Base-by-base conservation (phyloP, 805 yeast genomes). In the Candida sithepensis region DNA sequence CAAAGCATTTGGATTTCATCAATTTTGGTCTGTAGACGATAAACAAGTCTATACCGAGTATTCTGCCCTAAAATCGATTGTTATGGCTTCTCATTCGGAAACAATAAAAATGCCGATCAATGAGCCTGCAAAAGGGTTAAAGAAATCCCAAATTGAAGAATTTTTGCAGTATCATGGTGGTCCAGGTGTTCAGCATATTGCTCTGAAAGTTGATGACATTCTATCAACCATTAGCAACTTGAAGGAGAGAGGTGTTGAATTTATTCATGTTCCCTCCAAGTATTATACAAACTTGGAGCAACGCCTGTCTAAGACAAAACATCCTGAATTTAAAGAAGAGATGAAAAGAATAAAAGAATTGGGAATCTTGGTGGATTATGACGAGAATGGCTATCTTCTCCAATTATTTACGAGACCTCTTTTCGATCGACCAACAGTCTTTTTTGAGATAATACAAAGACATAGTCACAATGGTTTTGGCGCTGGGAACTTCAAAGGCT, bases 21-120 rank as follows among this genome's bases (percentile, higher is more conserved):
- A 81, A 59, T 88, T 79, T 61, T 86, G 95, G 94, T 84, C 92
- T 0, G 95, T 85, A 12, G 96, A 87, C 62, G 96, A 88, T 52
- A 72, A 71, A 41, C 86, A 83, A 53, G 78, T 88, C n/a, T 73
- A 75, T 43, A 87, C 96, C 0, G 80, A 78, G 45, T 80, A 69
- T 54, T 78, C 90, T 2, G 86, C 94, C 0, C 74, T 88, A 47
- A 73, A 78, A 46, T 84, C 95, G 12, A 77, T 81, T 21, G 96
- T 88, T 13, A 84, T 88, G 90, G 79, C 91, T 0, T 79, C 86
- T 7, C 68, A 73, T 13, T 78, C 82, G 54, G 87, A 84, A 14
- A 64, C 58, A 36, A 76, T 87, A 53, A 85, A 86, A 63, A 82
- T 88, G 81, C 96, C 96, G 14, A 77, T 88, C 43, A 88, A 88